Evolutionary conservation across 176 grass and related monocot genomes (phyloP).

Genomic region (Zea luxurians): DNA sequence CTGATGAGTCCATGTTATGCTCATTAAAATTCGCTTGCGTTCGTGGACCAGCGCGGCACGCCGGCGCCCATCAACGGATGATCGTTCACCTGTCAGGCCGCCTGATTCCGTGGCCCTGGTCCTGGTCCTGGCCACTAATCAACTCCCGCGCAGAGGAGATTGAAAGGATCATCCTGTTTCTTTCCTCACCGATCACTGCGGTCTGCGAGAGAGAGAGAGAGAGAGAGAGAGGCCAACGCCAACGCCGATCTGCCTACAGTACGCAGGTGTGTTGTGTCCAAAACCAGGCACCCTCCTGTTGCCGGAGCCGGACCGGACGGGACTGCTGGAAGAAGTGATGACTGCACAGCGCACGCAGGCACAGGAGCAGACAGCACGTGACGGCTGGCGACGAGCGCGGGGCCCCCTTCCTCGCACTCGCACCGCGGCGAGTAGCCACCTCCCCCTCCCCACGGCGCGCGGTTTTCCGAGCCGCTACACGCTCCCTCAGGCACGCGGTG

Average conservation of each 20-base stretch:
- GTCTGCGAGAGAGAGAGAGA: neutral
- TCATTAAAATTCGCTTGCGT: neutral
- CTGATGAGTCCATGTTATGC: no score
- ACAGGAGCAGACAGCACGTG: neutral
- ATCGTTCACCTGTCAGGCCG: neutral
- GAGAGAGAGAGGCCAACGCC: neutral
- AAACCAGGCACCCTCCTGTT: no score
- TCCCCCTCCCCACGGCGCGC: neutral
- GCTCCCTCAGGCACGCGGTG: no score
- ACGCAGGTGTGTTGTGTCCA: no score
- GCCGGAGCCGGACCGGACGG: no score
- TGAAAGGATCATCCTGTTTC: neutral
- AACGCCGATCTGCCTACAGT: no score
- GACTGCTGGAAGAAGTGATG: no score
- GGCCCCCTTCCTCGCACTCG: neutral
- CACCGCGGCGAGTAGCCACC: constrained; percentile 49
- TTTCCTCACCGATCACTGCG: neutral
- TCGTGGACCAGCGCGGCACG: neutral
- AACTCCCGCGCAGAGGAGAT: no score
- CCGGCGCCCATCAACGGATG: neutral
- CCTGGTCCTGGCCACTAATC: constrained; percentile 2
- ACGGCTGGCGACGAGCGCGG: neutral
- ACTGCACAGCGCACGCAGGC: neutral
- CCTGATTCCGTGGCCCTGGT: neutral
- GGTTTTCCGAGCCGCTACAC: neutral